Evolutionary conservation across 345 rosid species (phyloP), one percentile per base, ranked within the genome.

Genomic region (Conringia planisiliqua): DNA sequence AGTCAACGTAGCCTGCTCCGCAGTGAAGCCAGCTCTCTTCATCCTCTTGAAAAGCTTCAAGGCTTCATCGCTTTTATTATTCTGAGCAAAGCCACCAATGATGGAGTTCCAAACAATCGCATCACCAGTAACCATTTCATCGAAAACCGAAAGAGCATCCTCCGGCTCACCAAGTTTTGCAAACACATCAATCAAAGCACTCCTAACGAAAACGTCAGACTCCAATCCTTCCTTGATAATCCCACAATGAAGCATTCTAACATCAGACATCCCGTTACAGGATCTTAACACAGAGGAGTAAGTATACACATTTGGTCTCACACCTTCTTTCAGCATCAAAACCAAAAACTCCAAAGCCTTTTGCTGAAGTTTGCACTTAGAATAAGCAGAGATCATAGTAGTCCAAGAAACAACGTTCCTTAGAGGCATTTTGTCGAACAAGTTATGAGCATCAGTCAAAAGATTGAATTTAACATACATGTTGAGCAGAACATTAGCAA

Each of bases 71-170:
- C 84, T 81, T 42, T 83, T 82, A 56, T 72, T 81, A 35, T 85
- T 88, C 78, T 88, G 96, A n/a, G 93, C 90, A 84, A 84, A 86
- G 1, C 82, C 91, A 40, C 85, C 93, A 62, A 90, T 86, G 27
- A 88, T 80, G 1, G 96, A 90, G 55, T 86, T 90, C 96, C 91
- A 90, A 71, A 90, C 93, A 30, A 88, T 84, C 58, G 83, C 77
- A 83, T 90, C 96, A 33, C 74, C 27, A 0, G 93, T 88, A 66
- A 43, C 80, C 87, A 86, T 83, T 24, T 88, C 93, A 35, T 81
- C 67, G 26, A 88, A 88, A 70, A 86, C 83, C 10, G 59, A 48
- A 60, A 83, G 72, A 4, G 87, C 89, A 46, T 58, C 68, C 6
- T 76, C 73, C 6, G 75, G 70, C 55, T 84, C 80, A n/a, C 90